phyloP scores from a whole-genome alignment of 2,329 filamentous ascomycete genomes.

The Macroventuria anomochaeta region DNA sequence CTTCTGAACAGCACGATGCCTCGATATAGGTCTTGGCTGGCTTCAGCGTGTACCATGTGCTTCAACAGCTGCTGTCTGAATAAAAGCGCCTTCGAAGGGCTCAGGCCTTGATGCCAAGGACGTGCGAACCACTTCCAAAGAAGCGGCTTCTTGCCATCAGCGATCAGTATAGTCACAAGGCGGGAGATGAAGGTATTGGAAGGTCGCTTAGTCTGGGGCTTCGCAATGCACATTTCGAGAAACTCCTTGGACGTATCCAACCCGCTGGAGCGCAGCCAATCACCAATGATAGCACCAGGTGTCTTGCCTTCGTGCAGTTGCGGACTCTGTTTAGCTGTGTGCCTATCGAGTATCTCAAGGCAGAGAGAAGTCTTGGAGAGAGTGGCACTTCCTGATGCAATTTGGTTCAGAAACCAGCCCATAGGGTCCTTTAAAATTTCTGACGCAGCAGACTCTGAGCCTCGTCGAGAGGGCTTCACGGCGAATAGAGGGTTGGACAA shows the following conservation, averaged over 20 bases:
- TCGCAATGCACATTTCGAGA: conserved; percentile 23
- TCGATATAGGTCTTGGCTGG: conserved; percentile 19
- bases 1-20: conserved; percentile 36
- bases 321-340: conserved; percentile 6
- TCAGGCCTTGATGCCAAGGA: neutral
- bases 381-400: conserved; percentile 48
- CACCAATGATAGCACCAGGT: conserved; percentile 30
- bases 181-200: conserved; percentile 22
- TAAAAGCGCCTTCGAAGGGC: conserved; percentile 20
- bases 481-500: conserved; percentile 59
- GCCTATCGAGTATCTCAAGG: conserved; percentile 41
- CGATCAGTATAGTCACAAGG: conserved; percentile 32
- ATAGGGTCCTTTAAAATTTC: conserved; percentile 48
- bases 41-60: conserved; percentile 29
- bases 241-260: conserved; percentile 39
- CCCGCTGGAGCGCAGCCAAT: conserved; percentile 42
- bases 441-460: conserved; percentile 34
- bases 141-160: conserved; percentile 27
- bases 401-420: conserved; percentile 50
- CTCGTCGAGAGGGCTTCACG: conserved; percentile 35
- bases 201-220: conserved; percentile 8
- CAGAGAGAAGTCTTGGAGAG: conserved; percentile 49
- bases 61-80: conserved; percentile 36
- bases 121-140: conserved; percentile 43
- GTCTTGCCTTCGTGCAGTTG: conserved; percentile 14